A percentile compares a stretch with the other conserved stretches of the same genome.
Evolutionary conservation across 1,284 basidiomycete genomes (phyloP).

Genomic region (Puccinia coronata): DNA sequence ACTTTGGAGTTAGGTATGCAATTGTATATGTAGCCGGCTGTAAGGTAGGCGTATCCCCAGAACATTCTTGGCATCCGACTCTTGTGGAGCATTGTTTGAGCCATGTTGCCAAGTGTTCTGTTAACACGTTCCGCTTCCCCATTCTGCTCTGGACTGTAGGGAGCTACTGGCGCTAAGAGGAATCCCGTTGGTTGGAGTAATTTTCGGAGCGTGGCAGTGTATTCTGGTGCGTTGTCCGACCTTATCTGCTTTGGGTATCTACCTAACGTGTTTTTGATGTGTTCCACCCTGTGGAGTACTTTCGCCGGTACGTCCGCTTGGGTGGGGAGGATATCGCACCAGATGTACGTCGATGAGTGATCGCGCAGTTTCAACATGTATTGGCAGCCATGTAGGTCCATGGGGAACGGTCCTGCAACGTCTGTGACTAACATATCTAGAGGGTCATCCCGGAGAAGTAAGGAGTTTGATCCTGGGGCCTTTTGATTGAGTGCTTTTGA

Average conservation of each 20-base stretch:
- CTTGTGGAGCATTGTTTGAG: no score
- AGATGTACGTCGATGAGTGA: conserved; percentile 17
- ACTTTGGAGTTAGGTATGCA: no score
- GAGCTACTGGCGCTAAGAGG: background rate
- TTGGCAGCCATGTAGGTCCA: background rate
- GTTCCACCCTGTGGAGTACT: background rate
- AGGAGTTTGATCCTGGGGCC: no score
- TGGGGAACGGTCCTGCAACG: no score
- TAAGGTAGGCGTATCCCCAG: no score
- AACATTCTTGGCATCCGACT: no score
- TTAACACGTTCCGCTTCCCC: conserved; percentile 19
- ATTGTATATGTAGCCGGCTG: no score
- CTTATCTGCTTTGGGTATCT: background rate
- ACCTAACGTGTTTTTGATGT: background rate
- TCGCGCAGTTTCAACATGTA: conserved; percentile 8
- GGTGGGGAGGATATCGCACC: background rate
- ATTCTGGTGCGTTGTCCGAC: conserved; percentile 5
- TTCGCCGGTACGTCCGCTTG: background rate
- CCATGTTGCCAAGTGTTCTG: no score
- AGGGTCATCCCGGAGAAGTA: no score
- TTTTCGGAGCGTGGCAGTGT: background rate
- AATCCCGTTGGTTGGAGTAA: background rate
- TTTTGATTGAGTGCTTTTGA: background rate
- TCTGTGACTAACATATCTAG: no score
- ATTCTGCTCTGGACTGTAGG: conserved; percentile 44